Percentiles rank a stretch among this genome's conserved stretches.
Conservation (phyloP, 1,139 yeast species). For the Taiozyma sp. region DNA sequence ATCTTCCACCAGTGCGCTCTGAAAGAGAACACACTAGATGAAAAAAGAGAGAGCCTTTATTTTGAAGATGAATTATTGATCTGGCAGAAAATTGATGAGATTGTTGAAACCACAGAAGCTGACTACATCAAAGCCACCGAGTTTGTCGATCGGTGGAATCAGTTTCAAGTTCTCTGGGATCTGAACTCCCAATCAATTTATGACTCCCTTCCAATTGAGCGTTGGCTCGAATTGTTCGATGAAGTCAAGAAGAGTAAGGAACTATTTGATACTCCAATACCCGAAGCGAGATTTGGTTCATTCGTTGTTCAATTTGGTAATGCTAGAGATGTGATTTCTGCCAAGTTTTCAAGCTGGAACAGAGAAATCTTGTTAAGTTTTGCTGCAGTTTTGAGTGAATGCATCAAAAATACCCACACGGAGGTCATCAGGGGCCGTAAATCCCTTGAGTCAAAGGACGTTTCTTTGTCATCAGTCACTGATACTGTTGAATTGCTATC, state of each 20-base stretch:
- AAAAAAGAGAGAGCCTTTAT: rapidly evolving
- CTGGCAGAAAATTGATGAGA: conserved; percentile 3
- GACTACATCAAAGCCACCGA: conserved; percentile 6
- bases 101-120: conserved; percentile 10
- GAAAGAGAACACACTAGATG: conserved; percentile 28
- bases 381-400: conserved; percentile 30
- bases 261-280: conserved; percentile 49
- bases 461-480: conserved; percentile 34
- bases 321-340: conserved; percentile 49
- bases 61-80: conserved; percentile 10
- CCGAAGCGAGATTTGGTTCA: conserved; percentile 35
- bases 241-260: conserved; percentile 43
- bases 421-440: conserved; percentile 27
- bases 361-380: conserved; percentile 42
- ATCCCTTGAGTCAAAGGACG: conserved; percentile 29
- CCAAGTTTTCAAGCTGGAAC: conserved; percentile 60
- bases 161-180: conserved; percentile 60
- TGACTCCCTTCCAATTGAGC: conserved; percentile 30
- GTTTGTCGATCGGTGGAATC: conserved; percentile 42
- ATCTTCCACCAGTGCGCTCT: conserved; percentile 25
- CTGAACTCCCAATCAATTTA: conserved; percentile 33
- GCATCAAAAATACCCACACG: conserved; percentile 27
- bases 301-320: conserved; percentile 41
- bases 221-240: conserved; percentile 46
- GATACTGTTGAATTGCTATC: conserved; percentile 34